These are phyloP conservation scores for Phragmites australis DNA, from an alignment of 176 grass and related monocot species.

Conservation along the genomic window DNA sequence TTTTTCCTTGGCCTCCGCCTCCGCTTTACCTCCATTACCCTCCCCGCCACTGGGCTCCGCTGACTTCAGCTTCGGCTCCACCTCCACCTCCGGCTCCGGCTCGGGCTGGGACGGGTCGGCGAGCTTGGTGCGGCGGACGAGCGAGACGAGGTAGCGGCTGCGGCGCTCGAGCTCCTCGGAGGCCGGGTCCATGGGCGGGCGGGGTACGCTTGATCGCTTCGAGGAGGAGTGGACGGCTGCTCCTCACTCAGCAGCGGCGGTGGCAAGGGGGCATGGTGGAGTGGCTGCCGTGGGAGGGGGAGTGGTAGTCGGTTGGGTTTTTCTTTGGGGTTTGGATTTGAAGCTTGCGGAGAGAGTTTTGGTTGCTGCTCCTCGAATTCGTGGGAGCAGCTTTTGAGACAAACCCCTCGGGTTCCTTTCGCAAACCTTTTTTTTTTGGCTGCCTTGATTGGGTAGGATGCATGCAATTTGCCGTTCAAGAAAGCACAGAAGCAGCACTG, in stretches of 20 bases:
- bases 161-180: conserved; percentile 91
- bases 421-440: neutral
- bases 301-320: conserved; percentile 34
- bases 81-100: neutral
- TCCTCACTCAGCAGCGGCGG: conserved; percentile 13
- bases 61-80: conserved; percentile 16
- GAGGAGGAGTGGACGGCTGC: neutral
- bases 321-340: conserved; percentile 32
- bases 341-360: too few species aligned
- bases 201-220: too few species aligned
- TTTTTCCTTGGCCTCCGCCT: conserved; percentile 2
- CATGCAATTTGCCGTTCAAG: neutral
- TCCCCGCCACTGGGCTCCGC: conserved; percentile 1
- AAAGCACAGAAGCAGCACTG: too few species aligned
- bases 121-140: conserved; percentile 80
- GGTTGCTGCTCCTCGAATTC: conserved; percentile 55
- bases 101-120: neutral
- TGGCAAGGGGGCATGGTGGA: conserved; percentile 12
- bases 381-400: conserved; percentile 58
- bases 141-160: conserved; percentile 78
- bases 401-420: neutral
- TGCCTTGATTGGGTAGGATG: neutral
- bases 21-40: conserved; percentile 15
- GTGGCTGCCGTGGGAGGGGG: neutral
- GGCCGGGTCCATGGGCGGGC: conserved; percentile 56